Base-by-base conservation (phyloP, 1,284 basidiomycete genomes). In the Fomitopsis schrenkii region DNA sequence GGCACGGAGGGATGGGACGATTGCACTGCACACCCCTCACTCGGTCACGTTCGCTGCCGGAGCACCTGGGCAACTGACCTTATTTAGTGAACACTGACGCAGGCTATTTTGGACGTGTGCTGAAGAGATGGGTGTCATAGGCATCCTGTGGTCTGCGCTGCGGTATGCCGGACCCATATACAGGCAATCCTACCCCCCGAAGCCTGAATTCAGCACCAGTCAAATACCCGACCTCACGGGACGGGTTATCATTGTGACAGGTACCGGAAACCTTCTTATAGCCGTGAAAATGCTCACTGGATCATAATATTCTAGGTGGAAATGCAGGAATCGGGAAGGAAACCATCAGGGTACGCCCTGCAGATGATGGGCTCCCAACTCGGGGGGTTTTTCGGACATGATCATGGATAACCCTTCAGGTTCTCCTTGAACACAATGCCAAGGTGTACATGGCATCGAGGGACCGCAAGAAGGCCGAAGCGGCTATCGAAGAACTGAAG, bases 361-460 rank as follows among this genome's bases (percentile, higher is more conserved):
- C 30, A 5, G 30, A 33, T 33, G 8, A 33, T 8, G 30, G 30
- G 30, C 30, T 33, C 30, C 30, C 22, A 22, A 22, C 22, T 2
- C 22, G 22, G 22, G 22, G 22, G 8, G 1, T 8, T 33, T 33
- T 33, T 33, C 30, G 4, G 30, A 33, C 30, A 8, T 8, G 5
- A 5, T 33, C 8, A 33, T 33, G 22, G 22, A 22, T 22, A 22
- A 22, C 22, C 22, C 22, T 2, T 22, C 22, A 77, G 76, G 76
- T 74, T 15, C 74, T 83, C 10, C 74, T 83, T 59, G 65, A 75
- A 15, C 74, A 76, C 52, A 77, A 80, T 44, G 82, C 82, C 0
- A 82, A 76, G 55, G 84, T 86, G 6, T 85, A 84, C 65, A 73
- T 87, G 59, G 80, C 78, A 1, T 64, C 71, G 83, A 36, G 83